Percentiles rank a stretch among this genome's conserved stretches.
These are phyloP conservation scores for Pichia phayaonensis DNA, from an alignment of 805 yeast genomes.

Conservation along the genomic window DNA sequence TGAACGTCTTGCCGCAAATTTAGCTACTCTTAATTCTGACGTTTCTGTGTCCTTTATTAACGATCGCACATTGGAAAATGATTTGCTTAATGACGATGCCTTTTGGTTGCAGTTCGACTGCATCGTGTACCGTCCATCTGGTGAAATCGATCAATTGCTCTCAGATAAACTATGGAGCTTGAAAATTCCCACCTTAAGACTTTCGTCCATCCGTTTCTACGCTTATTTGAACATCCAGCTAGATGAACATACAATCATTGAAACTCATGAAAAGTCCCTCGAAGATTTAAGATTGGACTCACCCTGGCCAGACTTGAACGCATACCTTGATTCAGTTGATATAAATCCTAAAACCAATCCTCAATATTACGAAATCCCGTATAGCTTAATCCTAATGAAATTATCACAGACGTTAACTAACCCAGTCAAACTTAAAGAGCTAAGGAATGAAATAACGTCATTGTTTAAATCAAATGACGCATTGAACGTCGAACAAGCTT, in stretches of 20 bases:
- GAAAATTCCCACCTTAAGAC: slow-evolving; percentile 47
- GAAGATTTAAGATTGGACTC: slow-evolving; percentile 58
- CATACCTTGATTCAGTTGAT: slow-evolving; percentile 44
- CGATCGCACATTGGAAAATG: not conserved
- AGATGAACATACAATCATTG: slow-evolving; percentile 59
- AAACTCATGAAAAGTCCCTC: slow-evolving; percentile 54
- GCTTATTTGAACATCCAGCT: slow-evolving; percentile 48
- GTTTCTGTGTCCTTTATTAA: slow-evolving; percentile 22
- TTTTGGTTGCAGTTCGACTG: slow-evolving; percentile 44
- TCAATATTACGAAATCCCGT: slow-evolving; percentile 62
- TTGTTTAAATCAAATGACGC: slow-evolving; percentile 23
- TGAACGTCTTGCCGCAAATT: slow-evolving; percentile 29
- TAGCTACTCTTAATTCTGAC: slow-evolving; percentile 57
- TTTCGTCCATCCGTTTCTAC: slow-evolving; percentile 55
- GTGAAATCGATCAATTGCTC: not conserved
- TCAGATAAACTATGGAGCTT: slow-evolving; percentile 30
- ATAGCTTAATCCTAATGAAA: slow-evolving; percentile 50
- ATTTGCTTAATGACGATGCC: slow-evolving; percentile 4
- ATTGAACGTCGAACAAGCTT: slow-evolving; percentile 28
- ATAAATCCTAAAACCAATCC: slow-evolving; percentile 37
- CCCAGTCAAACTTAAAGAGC: not conserved
- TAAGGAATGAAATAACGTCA: slow-evolving; percentile 13
- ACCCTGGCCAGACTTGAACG: slow-evolving; percentile 66
- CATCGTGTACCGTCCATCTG: slow-evolving; percentile 34
- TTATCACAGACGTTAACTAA: slow-evolving; percentile 38